A percentile compares a stretch with the other conserved stretches of the same genome.
Evolutionary conservation across 75 land plant species (phyloP).

Genomic region (Selaginella moellendorffii): DNA sequence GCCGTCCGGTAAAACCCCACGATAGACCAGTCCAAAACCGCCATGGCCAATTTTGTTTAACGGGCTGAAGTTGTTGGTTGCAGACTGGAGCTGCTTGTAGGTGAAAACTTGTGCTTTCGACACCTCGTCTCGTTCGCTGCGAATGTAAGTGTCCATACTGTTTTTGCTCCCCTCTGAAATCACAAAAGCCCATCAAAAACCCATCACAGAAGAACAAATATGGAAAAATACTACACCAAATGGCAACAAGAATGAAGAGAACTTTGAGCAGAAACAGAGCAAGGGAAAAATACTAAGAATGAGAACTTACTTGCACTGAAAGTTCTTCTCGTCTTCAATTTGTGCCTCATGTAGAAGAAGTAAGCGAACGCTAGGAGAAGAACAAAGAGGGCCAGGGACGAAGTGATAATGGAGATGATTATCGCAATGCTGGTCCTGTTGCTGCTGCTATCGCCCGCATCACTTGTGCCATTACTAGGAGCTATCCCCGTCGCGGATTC

Average conservation of each 20-base stretch:
- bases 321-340: not conserved
- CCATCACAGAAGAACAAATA: not conserved
- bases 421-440: slow-evolving; percentile 23
- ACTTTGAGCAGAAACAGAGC: not conserved
- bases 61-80: slow-evolving; percentile 50
- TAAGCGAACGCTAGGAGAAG: not conserved
- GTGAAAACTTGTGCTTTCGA: slow-evolving; percentile 43
- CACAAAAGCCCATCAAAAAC: not conserved
- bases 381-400: slow-evolving; percentile 1
- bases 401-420: slow-evolving; percentile 13
- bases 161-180: not conserved
- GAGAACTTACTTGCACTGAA: not conserved
- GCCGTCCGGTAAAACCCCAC: slow-evolving; percentile 47
- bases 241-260: not conserved
- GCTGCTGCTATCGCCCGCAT: not conserved
- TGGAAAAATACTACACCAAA: not conserved
- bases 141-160: not conserved
- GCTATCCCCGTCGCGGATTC: too few relatives aligned
- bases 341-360: slow-evolving; percentile 1
- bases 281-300: not conserved
- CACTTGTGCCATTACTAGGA: too few relatives aligned
- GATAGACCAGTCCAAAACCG: slow-evolving; percentile 62
- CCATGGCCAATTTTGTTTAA: slow-evolving; percentile 65
- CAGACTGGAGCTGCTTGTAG: slow-evolving; percentile 58
- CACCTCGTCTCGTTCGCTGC: not conserved